phyloP scores from a whole-genome alignment of 345 rosid species.

The Eucalyptus globulus region DNA sequence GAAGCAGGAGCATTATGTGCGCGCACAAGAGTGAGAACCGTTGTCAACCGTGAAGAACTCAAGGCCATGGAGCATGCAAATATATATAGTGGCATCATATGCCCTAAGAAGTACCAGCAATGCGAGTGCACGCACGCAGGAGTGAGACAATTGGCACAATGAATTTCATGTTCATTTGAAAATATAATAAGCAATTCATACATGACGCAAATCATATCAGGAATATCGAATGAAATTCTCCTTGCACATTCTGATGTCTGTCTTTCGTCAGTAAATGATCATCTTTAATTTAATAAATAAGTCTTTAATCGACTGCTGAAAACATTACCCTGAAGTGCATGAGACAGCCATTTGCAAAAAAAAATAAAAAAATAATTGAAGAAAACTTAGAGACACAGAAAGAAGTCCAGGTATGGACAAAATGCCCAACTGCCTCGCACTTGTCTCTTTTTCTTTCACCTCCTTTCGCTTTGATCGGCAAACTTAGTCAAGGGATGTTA shows the following conservation, averaged over 20 bases:
- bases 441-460: neutral
- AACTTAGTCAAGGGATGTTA: neutral
- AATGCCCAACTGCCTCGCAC: neutral
- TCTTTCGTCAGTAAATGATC: too few species aligned
- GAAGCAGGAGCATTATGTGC: neutral
- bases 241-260: rapidly evolving
- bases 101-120: neutral
- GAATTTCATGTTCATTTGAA: neutral
- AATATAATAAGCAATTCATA: neutral
- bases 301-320: too few species aligned
- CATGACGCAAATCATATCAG: neutral
- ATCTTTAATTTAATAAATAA: too few species aligned
- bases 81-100: neutral
- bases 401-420: neutral
- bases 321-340: too few species aligned
- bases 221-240: neutral
- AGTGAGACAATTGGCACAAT: neutral
- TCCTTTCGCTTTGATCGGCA: neutral
- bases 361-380: too few species aligned
- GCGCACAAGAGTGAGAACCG: rapidly evolving
- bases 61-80: too few species aligned
- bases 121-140: rapidly evolving
- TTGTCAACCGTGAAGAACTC: too few species aligned
- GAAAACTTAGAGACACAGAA: too few species aligned
- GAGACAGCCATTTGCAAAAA: too few species aligned